Percentiles rank a stretch among this genome's conserved stretches.
Evolutionary conservation across 345 rosid genomes (phyloP).

Genomic region (Noccaea caerulescens): DNA sequence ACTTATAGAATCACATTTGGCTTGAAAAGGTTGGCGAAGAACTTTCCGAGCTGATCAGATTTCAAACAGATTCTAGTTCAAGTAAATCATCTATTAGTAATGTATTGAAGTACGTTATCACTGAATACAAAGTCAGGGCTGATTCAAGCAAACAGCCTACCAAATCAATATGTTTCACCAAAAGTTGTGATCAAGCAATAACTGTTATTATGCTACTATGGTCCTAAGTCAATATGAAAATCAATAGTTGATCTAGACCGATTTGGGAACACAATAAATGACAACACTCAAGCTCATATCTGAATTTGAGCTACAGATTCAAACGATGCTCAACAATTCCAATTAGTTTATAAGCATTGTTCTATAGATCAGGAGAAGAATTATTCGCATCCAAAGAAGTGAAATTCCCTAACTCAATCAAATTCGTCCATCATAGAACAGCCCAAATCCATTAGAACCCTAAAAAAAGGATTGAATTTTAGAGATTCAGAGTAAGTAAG

Average conservation of each 20-base stretch:
- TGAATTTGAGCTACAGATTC: conserved; percentile 23
- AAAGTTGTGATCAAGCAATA: not conserved
- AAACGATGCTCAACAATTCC: conserved; percentile 1
- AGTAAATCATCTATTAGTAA: not conserved
- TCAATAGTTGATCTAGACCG: not conserved
- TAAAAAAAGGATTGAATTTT: not conserved
- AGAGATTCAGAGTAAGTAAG: not conserved
- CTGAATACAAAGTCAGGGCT: conserved; percentile 1
- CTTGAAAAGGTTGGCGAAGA: not conserved
- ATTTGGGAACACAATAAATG: not conserved
- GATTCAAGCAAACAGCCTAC: not conserved
- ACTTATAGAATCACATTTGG: not conserved
- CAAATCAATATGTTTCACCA: conserved; percentile 15
- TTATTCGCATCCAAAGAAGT: not conserved
- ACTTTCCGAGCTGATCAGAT: not conserved
- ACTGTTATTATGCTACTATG: not conserved
- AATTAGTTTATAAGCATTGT: not conserved
- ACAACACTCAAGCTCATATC: conserved; percentile 11
- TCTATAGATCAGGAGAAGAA: not conserved
- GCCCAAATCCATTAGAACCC: not conserved
- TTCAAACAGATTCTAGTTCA: not conserved
- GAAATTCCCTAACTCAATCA: not conserved
- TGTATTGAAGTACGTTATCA: not conserved
- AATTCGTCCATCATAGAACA: conserved; percentile 2
- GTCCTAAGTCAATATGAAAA: not conserved